Percentiles rank a stretch among this genome's conserved stretches.
Conservation (phyloP, 352 stramenopile genomes). For the Globisporangium barbulae region DNA sequence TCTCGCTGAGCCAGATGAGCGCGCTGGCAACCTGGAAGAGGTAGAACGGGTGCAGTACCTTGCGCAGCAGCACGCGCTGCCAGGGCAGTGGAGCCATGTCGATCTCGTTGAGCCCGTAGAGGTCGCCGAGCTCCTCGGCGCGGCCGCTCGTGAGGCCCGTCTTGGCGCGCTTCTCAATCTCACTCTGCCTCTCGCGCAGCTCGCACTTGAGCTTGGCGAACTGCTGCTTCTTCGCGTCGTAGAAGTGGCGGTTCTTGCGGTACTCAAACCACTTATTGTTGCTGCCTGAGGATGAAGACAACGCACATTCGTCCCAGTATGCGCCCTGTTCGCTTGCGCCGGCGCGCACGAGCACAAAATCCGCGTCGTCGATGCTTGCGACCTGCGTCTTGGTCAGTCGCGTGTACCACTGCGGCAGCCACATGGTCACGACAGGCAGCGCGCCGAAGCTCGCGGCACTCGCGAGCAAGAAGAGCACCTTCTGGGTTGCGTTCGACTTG, state of each 20-base stretch:
- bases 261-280: conserved; percentile 56
- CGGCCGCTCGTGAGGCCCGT: conserved; percentile 24
- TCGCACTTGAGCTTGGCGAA: conserved; percentile 60
- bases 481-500: conserved; percentile 29
- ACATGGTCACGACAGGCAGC: conserved; percentile 41
- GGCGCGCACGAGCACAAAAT: conserved; percentile 48
- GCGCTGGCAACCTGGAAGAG: conserved; percentile 70
- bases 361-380: conserved; percentile 34
- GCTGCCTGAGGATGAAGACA: conserved; percentile 17
- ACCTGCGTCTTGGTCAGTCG: conserved; percentile 46
- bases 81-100: conserved; percentile 45
- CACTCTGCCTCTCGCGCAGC: conserved; percentile 43
- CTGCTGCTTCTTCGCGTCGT: conserved; percentile 38
- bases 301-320: conserved; percentile 42
- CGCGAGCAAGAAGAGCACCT: conserved; percentile 35
- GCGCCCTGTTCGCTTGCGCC: conserved; percentile 5
- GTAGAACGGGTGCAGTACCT: conserved; percentile 79
- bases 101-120: conserved; percentile 65
- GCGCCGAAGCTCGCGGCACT: conserved; percentile 40
- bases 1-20: conserved; percentile 65
- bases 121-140: conserved; percentile 29
- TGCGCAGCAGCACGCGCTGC: conserved; percentile 50
- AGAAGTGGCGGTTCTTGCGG: conserved; percentile 65
- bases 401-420: conserved; percentile 59
- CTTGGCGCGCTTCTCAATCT: conserved; percentile 26